These are phyloP conservation scores for Thalassiosira pacifica DNA, from an alignment of 352 stramenopile species.

Conservation along the genomic window DNA sequence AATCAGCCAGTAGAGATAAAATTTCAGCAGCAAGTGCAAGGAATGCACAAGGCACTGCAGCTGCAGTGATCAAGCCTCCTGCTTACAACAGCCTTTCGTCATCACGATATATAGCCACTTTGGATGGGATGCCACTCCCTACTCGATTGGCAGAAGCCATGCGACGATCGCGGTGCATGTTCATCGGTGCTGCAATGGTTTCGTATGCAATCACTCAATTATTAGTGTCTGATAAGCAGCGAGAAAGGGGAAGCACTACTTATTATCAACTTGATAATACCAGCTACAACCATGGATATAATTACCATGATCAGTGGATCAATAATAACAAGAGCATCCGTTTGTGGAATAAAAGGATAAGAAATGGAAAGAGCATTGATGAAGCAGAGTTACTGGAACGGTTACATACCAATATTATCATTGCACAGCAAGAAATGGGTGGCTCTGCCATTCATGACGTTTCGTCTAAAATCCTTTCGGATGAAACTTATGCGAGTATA, in stretches of 20 bases:
- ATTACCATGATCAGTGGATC: too few relatives aligned
- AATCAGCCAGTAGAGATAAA: neutral
- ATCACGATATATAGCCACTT: slow-evolving; percentile 34
- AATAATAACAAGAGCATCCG: too few relatives aligned
- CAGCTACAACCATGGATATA: too few relatives aligned
- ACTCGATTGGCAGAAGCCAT: slow-evolving; percentile 52
- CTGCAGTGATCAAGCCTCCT: neutral
- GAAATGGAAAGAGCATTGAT: neutral
- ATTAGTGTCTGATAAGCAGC: neutral
- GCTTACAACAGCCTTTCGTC: neutral
- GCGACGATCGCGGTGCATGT: slow-evolving; percentile 36
- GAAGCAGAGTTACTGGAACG: neutral
- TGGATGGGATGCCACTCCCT: slow-evolving; percentile 35
- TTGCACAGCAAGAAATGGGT: neutral
- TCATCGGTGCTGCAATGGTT: slow-evolving; percentile 42
- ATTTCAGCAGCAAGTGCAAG: too few relatives aligned
- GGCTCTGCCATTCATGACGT: neutral
- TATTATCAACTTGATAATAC: neutral
- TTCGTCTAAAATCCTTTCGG: neutral
- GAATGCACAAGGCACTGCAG: too few relatives aligned
- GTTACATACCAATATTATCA: neutral
- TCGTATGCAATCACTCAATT: slow-evolving; percentile 20
- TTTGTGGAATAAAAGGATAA: neutral
- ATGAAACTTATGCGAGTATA: too few relatives aligned
- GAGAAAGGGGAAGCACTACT: neutral